Evolutionary conservation across 1,284 basidiomycete genomes (phyloP).

Genomic region (Ceratobasidium sp.): DNA sequence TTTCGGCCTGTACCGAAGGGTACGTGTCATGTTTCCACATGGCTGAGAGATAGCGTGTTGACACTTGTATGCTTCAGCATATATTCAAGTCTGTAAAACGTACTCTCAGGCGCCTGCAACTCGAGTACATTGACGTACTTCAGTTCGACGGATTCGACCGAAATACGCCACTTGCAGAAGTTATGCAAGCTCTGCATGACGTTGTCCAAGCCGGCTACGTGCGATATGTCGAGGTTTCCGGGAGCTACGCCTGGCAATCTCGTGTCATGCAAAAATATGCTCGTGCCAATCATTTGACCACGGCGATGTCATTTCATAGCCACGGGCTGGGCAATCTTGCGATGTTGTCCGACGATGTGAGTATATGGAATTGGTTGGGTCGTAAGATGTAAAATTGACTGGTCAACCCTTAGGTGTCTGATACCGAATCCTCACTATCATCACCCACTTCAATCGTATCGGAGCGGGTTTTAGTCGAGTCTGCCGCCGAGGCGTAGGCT

Average conservation of each 20-base stretch:
- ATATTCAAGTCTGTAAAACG: constrained; percentile 39
- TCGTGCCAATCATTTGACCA: constrained; percentile 20
- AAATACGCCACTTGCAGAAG: constrained; percentile 35
- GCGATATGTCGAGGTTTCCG: constrained; percentile 34
- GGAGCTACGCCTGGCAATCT: constrained; percentile 33
- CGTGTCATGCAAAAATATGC: constrained; percentile 30
- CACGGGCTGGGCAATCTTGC: neutral
- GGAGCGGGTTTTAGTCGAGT: neutral
- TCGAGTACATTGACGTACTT: constrained; percentile 32
- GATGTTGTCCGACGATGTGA: constrained; percentile 8
- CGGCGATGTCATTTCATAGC: constrained; percentile 22
- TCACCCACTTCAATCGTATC: neutral
- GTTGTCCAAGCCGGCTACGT: constrained; percentile 33
- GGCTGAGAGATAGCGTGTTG: constrained; percentile 49
- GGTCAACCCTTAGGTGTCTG: neutral
- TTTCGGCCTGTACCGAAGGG: constrained; percentile 57
- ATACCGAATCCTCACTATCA: constrained; percentile 25
- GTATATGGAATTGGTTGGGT: neutral
- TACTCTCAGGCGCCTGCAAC: constrained; percentile 19
- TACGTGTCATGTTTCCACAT: constrained; percentile 43
- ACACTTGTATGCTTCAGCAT: constrained; percentile 45
- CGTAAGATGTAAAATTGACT: neutral
- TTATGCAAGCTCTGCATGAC: constrained; percentile 33
- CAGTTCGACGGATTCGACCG: constrained; percentile 27
- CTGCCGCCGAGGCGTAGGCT: neutral